Percentiles rank a stretch among this genome's conserved stretches.
Conservation (phyloP, 495 filamentous ascomycete genomes). For the Friedmanniomyces endolithicus region DNA sequence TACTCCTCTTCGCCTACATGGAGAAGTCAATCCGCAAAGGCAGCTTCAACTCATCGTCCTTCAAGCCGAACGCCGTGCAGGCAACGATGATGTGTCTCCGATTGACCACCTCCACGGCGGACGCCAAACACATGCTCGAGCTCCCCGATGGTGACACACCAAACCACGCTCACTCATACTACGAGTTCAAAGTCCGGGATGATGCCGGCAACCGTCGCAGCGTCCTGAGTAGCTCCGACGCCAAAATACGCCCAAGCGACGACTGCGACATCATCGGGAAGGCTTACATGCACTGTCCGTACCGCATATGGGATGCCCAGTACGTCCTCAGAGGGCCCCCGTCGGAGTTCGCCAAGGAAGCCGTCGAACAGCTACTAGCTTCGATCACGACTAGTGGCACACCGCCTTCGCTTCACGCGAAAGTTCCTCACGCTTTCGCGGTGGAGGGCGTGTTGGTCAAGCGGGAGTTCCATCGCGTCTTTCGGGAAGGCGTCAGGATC, state of each 20-base stretch:
- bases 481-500: constrained; percentile 11
- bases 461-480: not conserved
- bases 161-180: not conserved
- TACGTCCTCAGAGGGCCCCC: constrained; percentile 16
- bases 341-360: not conserved
- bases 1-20: not conserved
- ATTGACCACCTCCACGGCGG: constrained; percentile 1
- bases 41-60: not conserved
- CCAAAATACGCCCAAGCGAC: not conserved
- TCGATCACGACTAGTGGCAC: not conserved
- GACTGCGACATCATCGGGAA: constrained; percentile 17
- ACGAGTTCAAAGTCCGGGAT: constrained; percentile 4
- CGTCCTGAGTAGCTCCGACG: not conserved
- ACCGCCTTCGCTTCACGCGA: constrained; percentile 1
- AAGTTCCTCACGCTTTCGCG: not conserved
- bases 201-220: not conserved
- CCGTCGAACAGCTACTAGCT: not conserved
- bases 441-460: constrained; percentile 6
- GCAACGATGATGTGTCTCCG: not conserved
- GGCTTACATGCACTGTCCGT: constrained; percentile 35
- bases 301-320: constrained; percentile 37
- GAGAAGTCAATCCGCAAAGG: not conserved
- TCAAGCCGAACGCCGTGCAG: not conserved
- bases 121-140: not conserved
- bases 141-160: not conserved